A percentile compares a stretch with the other conserved stretches of the same genome.
These are phyloP conservation scores for Fagopyrum homotropicum DNA, from an alignment of 148 eudicot species.

Conservation along the genomic window DNA sequence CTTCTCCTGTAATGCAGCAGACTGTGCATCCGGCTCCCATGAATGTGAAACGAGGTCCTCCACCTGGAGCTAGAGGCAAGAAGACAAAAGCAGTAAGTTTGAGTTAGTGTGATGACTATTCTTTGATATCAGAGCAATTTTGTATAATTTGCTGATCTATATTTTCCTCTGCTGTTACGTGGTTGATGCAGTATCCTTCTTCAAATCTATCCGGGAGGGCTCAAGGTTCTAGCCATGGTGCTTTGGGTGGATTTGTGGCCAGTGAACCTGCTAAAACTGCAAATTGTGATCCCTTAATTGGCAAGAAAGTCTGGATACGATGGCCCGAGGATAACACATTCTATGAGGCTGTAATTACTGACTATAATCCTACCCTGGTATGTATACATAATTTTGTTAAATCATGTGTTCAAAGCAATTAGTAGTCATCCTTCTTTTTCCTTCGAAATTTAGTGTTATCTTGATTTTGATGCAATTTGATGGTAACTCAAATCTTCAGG, in stretches of 20 bases:
- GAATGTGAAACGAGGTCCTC: slow-evolving; percentile 44
- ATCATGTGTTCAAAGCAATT: background rate
- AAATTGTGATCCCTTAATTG: slow-evolving; percentile 42
- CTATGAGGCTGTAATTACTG: slow-evolving; percentile 54
- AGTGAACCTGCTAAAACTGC: slow-evolving; percentile 34
- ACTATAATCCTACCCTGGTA: slow-evolving; percentile 33
- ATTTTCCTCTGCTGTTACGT: slow-evolving; percentile 4
- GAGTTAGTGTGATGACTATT: background rate
- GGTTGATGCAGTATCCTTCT: slow-evolving; percentile 38
- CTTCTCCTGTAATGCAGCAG: slow-evolving; percentile 45
- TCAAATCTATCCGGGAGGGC: slow-evolving; percentile 40
- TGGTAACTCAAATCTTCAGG: slow-evolving; percentile 26
- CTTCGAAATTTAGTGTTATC: background rate
- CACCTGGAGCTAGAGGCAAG: slow-evolving; percentile 45
- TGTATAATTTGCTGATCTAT: background rate
- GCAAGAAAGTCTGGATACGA: slow-evolving; percentile 59
- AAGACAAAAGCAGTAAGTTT: slow-evolving; percentile 49
- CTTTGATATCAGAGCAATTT: background rate
- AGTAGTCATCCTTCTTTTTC: background rate
- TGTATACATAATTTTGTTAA: background rate
- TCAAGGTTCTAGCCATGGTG: slow-evolving; percentile 28
- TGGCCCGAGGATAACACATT: slow-evolving; percentile 62
- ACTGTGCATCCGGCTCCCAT: slow-evolving; percentile 50
- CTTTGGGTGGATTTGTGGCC: slow-evolving; percentile 28
- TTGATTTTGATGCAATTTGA: background rate